Evolutionary conservation across 768 basidiomycete genomes (phyloP).

Genomic region (Boletus rubroflammeus): DNA sequence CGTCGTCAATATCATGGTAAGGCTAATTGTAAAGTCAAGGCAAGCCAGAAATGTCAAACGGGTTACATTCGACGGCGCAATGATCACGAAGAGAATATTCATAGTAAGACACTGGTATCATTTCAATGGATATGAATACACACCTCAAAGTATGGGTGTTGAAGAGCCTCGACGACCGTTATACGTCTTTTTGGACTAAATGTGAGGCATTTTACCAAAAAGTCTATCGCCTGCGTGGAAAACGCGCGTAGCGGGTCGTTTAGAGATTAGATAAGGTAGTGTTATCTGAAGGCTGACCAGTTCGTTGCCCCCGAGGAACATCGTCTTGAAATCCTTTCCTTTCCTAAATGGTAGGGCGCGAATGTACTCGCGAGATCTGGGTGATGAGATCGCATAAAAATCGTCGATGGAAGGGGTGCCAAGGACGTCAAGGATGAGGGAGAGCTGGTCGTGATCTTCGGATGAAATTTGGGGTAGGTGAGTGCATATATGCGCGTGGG

Average conservation of each 20-base stretch:
- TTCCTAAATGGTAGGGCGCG: slow-evolving; percentile 85
- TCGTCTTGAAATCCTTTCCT: slow-evolving; percentile 61
- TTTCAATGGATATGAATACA: slow-evolving; percentile 9
- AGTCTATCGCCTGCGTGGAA: slow-evolving; percentile 58
- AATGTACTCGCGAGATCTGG: slow-evolving; percentile 79
- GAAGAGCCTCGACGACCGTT: slow-evolving; percentile 81
- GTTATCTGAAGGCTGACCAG: slow-evolving; percentile 36
- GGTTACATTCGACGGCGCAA: neutral
- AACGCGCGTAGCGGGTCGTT: neutral
- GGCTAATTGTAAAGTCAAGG: slow-evolving; percentile 41
- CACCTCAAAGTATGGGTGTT: slow-evolving; percentile 86
- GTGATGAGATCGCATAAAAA: slow-evolving; percentile 87
- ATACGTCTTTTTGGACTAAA: slow-evolving; percentile 87
- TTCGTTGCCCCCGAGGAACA: slow-evolving; percentile 76
- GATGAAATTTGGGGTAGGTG: neutral
- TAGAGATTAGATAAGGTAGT: neutral
- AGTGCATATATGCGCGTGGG: neutral
- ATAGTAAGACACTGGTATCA: neutral
- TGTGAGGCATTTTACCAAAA: slow-evolving; percentile 76
- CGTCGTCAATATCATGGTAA: slow-evolving; percentile 87
- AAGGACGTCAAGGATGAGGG: slow-evolving; percentile 90
- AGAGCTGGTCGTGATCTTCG: slow-evolving; percentile 88
- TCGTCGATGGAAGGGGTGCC: slow-evolving; percentile 90
- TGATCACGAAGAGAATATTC: neutral
- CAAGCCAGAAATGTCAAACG: neutral